Conservation (phyloP, 805 yeast genomes). For the Clavispora fructus region DNA sequence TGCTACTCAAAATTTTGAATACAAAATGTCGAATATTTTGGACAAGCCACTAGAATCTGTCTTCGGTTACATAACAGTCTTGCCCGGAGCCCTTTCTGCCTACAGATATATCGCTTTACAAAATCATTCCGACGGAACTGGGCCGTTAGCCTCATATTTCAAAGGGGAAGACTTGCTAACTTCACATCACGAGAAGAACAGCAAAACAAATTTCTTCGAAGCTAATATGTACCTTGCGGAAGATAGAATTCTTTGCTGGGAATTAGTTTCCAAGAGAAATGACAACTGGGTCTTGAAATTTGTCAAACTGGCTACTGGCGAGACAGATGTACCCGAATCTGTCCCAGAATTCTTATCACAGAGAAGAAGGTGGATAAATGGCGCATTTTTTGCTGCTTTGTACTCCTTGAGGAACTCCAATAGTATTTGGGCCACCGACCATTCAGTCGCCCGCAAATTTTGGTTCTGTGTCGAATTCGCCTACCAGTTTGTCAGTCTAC, state of each 20-base stretch:
- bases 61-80: slow-evolving; percentile 88
- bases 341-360: slow-evolving; percentile 24
- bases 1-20: slow-evolving; percentile 94
- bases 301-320: slow-evolving; percentile 27
- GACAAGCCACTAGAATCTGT: slow-evolving; percentile 92
- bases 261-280: slow-evolving; percentile 21
- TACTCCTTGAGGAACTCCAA: slow-evolving; percentile 20
- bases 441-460: slow-evolving; percentile 18
- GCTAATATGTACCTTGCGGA: slow-evolving; percentile 53
- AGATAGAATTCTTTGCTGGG: slow-evolving; percentile 28
- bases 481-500: slow-evolving; percentile 19
- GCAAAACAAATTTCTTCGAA: slow-evolving; percentile 74
- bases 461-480: slow-evolving; percentile 21
- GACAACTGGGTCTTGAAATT: slow-evolving; percentile 26
- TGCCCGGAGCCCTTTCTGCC: slow-evolving; percentile 95
- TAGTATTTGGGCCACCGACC: slow-evolving; percentile 24
- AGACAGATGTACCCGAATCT: slow-evolving; percentile 25
- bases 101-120: slow-evolving; percentile 83
- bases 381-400: slow-evolving; percentile 26
- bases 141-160: slow-evolving; percentile 85
- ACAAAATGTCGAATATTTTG: slow-evolving; percentile 92
- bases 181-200: slow-evolving; percentile 23
- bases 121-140: slow-evolving; percentile 85
- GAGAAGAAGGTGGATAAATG: slow-evolving; percentile 27
- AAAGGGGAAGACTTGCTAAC: slow-evolving; percentile 66